Evolutionary conservation across 805 yeast species (phyloP).

Genomic region (Pichia occidentalis): DNA sequence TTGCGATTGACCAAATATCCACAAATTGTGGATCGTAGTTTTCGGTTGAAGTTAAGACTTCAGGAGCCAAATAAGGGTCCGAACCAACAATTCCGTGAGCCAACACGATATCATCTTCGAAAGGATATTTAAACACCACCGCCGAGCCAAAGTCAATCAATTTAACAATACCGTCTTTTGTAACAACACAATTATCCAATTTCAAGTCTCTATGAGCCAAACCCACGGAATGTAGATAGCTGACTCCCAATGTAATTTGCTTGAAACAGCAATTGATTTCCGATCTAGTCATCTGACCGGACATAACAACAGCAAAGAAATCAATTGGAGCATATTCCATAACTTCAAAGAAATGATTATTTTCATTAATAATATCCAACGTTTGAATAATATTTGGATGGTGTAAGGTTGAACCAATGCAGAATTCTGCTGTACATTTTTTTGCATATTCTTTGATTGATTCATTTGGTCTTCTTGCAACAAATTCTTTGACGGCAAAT

Average conservation of each 20-base stretch:
- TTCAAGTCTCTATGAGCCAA: slow-evolving; percentile 79
- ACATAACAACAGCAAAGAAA: slow-evolving; percentile 82
- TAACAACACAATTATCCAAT: slow-evolving; percentile 76
- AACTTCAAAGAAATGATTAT: slow-evolving; percentile 67
- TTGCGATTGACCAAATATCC: slow-evolving; percentile 81
- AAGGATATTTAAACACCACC: slow-evolving; percentile 74
- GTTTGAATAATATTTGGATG: slow-evolving; percentile 80
- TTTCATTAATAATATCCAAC: slow-evolving; percentile 63
- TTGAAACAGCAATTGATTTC: slow-evolving; percentile 78
- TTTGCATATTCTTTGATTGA: slow-evolving; percentile 71
- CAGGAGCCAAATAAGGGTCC: slow-evolving; percentile 85
- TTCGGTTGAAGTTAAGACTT: slow-evolving; percentile 48
- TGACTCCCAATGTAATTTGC: slow-evolving; percentile 67
- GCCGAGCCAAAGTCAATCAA: slow-evolving; percentile 82
- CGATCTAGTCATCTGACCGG: slow-evolving; percentile 72
- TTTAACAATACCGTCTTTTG: slow-evolving; percentile 65
- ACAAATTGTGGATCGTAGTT: slow-evolving; percentile 71
- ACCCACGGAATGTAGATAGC: slow-evolving; percentile 69
- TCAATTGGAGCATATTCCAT: slow-evolving; percentile 86
- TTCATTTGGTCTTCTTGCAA: slow-evolving; percentile 66
- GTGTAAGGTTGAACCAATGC: slow-evolving; percentile 75
- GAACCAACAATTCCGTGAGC: slow-evolving; percentile 79
- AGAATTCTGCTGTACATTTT: slow-evolving; percentile 83
- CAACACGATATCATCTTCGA: slow-evolving; percentile 48
- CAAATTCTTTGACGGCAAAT: slow-evolving; percentile 79